Conservation (phyloP, 208 protist species). For the Wallacemonas sp. region DNA sequence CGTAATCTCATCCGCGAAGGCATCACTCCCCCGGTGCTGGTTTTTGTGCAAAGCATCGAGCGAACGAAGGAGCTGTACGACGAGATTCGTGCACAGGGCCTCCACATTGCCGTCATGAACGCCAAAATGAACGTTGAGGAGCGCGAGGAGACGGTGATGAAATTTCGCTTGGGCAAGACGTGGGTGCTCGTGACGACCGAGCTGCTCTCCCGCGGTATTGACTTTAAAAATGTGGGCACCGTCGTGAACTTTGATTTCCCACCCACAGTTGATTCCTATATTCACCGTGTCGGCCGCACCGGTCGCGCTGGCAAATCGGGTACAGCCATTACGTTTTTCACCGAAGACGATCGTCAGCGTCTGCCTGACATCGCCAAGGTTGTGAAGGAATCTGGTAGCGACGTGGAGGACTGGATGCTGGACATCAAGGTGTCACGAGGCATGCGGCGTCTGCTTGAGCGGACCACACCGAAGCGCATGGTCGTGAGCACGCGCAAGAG, state of each 20-base stretch:
- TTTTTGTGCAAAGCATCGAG: constrained; percentile 98
- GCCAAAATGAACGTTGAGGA: constrained; percentile 87
- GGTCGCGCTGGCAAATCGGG: constrained; percentile 90
- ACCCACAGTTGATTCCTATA: constrained; percentile 92
- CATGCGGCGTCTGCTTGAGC: constrained; percentile 54
- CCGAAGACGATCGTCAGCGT: constrained; percentile 92
- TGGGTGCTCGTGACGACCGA: constrained; percentile 98
- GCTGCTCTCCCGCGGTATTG: constrained; percentile 96
- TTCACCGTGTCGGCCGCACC: constrained; percentile 96
- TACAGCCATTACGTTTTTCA: constrained; percentile 96
- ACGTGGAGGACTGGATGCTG: constrained; percentile 96
- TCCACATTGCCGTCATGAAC: constrained; percentile 92
- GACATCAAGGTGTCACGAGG: constrained; percentile 75
- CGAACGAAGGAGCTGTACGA: constrained; percentile 96
- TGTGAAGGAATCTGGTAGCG: constrained; percentile 91
- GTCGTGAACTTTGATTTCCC: constrained; percentile 99
- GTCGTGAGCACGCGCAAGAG: constrained; percentile 88
- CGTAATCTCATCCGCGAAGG: constrained; percentile 93
- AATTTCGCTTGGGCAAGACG: constrained; percentile 95
- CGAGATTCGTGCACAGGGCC: constrained; percentile 89
- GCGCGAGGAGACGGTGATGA: constrained; percentile 92
- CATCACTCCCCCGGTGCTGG: constrained; percentile 94
- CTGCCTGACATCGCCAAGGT: constrained; percentile 90
- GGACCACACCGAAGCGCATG: constrained; percentile 78
- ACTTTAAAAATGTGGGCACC: constrained; percentile 96